Percentiles rank a stretch among this genome's conserved stretches.
Evolutionary conservation across 106 monocot species (phyloP).

Genomic region (Hemerocallis citrina): DNA sequence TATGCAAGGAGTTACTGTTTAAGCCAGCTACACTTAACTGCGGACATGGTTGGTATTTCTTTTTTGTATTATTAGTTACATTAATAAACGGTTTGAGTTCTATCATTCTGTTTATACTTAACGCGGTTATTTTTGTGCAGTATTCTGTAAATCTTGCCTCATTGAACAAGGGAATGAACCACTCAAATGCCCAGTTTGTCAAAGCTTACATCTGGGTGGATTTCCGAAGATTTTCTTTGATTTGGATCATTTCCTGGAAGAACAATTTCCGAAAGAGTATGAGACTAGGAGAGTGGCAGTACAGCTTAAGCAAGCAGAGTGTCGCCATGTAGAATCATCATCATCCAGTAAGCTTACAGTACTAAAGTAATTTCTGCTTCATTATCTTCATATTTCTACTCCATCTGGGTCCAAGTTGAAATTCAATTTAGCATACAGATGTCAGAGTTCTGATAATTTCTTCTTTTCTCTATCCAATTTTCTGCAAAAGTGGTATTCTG

Average conservation of each 20-base stretch:
- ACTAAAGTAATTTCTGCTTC: neutral
- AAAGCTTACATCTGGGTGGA: constrained; percentile 38
- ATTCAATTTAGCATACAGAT: too few species aligned
- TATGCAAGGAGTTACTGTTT: constrained; percentile 14
- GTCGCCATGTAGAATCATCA: constrained; percentile 17
- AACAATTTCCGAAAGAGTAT: constrained; percentile 48
- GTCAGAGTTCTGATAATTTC: too few species aligned
- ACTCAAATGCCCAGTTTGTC: constrained; percentile 40
- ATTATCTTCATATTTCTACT: neutral
- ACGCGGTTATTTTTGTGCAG: constrained; percentile 7
- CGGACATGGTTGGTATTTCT: constrained; percentile 9
- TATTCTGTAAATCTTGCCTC: constrained; percentile 52
- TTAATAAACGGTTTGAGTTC: too few species aligned
- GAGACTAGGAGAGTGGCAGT: constrained; percentile 18
- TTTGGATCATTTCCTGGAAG: constrained; percentile 55
- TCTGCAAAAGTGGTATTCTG: too few species aligned
- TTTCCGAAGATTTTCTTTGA: constrained; percentile 59
- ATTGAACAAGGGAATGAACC: constrained; percentile 7
- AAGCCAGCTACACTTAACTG: constrained; percentile 16
- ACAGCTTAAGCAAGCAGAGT: constrained; percentile 7
- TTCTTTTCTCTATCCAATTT: too few species aligned
- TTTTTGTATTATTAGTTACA: too few species aligned
- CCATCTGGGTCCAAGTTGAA: too few species aligned
- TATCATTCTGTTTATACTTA: neutral
- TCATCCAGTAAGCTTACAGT: constrained; percentile 35